Evolutionary conservation across 2,329 filamentous ascomycete species (phyloP).

Genomic region (Salinomyces thailandicus): DNA sequence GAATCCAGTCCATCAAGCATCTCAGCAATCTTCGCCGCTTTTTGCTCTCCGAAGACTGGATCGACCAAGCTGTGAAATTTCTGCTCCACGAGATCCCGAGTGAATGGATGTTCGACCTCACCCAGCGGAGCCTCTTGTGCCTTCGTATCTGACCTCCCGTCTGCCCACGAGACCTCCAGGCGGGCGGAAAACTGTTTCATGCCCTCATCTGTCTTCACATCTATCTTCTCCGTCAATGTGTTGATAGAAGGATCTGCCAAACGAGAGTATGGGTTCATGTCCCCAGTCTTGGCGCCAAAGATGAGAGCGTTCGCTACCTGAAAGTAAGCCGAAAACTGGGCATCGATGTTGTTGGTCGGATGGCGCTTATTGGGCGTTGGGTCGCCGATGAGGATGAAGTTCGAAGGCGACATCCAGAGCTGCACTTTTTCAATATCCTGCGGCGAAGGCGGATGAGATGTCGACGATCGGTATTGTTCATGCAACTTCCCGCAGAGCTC

Average conservation of each 20-base stretch:
- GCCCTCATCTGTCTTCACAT: constrained; percentile 12
- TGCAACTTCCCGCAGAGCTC: constrained; percentile 19
- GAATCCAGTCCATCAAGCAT: constrained; percentile 16
- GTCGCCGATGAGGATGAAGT: constrained; percentile 24
- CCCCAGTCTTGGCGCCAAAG: constrained; percentile 20
- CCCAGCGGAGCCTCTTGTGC: constrained; percentile 19
- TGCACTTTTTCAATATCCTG: constrained; percentile 13
- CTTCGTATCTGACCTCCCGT: constrained; percentile 12
- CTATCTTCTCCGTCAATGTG: constrained; percentile 16
- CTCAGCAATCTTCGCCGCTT: constrained; percentile 14
- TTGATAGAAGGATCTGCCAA: constrained; percentile 15
- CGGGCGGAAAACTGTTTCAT: constrained; percentile 16
- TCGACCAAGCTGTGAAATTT: constrained; percentile 20
- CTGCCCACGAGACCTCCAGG: constrained; percentile 15
- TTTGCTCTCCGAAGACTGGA: constrained; percentile 14
- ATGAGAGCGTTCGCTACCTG: constrained; percentile 23
- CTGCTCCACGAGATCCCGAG: constrained; percentile 19
- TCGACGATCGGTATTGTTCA: neutral
- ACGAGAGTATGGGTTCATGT: constrained; percentile 19
- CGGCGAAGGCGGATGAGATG: neutral
- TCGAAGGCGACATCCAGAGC: constrained; percentile 15
- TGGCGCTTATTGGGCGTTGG: constrained; percentile 27
- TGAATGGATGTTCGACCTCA: constrained; percentile 21
- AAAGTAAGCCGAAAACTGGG: constrained; percentile 28
- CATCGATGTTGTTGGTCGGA: constrained; percentile 27